These are phyloP conservation scores for Saprolegnia parasitica DNA, from an alignment of 352 stramenopile species.

Conservation along the genomic window DNA sequence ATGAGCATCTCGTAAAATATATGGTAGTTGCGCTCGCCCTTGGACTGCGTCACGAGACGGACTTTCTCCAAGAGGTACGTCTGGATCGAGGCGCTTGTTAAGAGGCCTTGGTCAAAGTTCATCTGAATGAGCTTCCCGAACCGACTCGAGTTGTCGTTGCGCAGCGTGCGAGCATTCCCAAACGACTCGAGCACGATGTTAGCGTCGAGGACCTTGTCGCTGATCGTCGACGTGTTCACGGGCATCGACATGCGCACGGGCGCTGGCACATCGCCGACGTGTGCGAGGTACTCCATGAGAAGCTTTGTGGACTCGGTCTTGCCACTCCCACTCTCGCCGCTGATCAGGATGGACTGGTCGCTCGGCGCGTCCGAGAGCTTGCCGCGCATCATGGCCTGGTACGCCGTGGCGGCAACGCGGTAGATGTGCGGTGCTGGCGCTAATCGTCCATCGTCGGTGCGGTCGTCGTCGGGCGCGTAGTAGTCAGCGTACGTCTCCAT, in stretches of 20 bases:
- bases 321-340: conserved; percentile 77
- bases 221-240: conserved; percentile 35
- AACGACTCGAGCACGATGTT: conserved; percentile 89
- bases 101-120: conserved; percentile 65
- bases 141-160: conserved; percentile 89
- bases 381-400: conserved; percentile 61
- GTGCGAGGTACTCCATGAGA: conserved; percentile 81
- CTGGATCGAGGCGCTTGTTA: conserved; percentile 83
- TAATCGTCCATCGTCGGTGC: conserved; percentile 4
- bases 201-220: conserved; percentile 86
- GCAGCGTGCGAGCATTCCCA: conserved; percentile 80
- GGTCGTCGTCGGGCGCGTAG: conserved; percentile 23
- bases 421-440: conserved; percentile 78
- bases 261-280: conserved; percentile 52
- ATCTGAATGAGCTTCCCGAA: conserved; percentile 92
- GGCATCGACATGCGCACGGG: conserved; percentile 37
- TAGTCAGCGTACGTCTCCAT: conserved; percentile 50
- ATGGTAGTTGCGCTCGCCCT: conserved; percentile 81
- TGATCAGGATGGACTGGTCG: conserved; percentile 83
- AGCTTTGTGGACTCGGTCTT: conserved; percentile 90
- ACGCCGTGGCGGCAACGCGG: conserved; percentile 73
- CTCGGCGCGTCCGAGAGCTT: conserved; percentile 49
- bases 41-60: conserved; percentile 77
- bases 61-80: conserved; percentile 95
- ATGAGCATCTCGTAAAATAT: conserved; percentile 83